phyloP scores from a whole-genome alignment of 2,329 filamentous ascomycete genomes.

The Phoma sp. region DNA sequence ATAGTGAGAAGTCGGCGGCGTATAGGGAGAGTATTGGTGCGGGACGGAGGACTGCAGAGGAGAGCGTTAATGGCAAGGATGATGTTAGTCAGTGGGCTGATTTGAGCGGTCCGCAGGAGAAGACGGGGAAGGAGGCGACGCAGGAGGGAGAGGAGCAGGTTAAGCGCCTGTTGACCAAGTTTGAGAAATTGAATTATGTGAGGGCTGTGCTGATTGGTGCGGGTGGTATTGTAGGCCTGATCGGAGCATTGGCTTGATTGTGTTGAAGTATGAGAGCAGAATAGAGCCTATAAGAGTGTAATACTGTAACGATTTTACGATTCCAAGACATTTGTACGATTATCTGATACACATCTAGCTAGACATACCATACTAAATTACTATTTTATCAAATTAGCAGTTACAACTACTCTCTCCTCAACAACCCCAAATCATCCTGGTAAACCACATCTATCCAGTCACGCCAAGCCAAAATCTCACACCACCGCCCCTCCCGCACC shows the following conservation, averaged over 20 bases:
- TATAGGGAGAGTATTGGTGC: constrained; percentile 1
- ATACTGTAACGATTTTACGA: background rate
- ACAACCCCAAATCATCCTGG: too few relatives aligned
- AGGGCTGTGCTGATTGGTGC: constrained; percentile 34
- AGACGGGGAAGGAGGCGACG: constrained; percentile 22
- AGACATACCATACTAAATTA: too few relatives aligned
- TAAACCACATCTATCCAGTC: too few relatives aligned
- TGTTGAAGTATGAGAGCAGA: background rate
- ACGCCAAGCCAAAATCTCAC: too few relatives aligned
- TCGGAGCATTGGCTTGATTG: constrained; percentile 19
- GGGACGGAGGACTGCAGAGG: constrained; percentile 24
- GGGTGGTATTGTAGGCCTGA: constrained; percentile 35
- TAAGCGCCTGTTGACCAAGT: constrained; percentile 26
- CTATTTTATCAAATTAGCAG: too few relatives aligned
- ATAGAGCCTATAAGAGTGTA: too few relatives aligned
- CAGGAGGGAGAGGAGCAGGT: constrained; percentile 29
- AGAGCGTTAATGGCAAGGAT: constrained; percentile 27
- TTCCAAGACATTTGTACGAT: too few relatives aligned
- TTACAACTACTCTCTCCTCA: too few relatives aligned
- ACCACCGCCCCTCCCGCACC: too few relatives aligned
- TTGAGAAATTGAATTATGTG: constrained; percentile 31
- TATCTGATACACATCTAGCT: too few relatives aligned
- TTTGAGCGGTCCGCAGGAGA: constrained; percentile 31
- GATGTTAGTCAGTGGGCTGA: constrained; percentile 40
- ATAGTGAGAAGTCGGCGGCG: constrained; percentile 17